Percentiles rank a stretch among this genome's conserved stretches.
phyloP scores from a whole-genome alignment of 345 rosid species.

The Arabidopsis arenosa region DNA sequence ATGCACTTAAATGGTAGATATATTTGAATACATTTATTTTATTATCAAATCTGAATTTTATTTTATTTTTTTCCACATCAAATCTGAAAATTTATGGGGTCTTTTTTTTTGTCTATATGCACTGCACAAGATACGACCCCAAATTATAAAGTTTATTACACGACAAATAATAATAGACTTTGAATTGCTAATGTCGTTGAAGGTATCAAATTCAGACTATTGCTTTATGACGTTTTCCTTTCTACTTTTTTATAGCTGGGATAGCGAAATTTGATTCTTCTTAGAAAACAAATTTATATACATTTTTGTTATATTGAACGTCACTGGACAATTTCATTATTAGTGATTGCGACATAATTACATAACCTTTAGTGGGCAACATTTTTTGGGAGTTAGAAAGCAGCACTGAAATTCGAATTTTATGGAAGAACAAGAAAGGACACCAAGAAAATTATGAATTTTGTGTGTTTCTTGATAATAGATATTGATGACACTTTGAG shows the following conservation, averaged over 20 bases:
- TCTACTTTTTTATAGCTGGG: conserved; percentile 32
- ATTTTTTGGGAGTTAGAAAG: neutral
- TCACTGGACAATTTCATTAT: conserved; percentile 32
- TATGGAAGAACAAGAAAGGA: neutral
- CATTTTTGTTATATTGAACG: conserved; percentile 22
- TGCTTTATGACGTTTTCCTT: conserved; percentile 40
- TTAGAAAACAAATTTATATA: conserved; percentile 16
- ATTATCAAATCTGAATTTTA: neutral
- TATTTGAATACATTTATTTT: conserved; percentile 14
- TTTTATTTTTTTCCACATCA: conserved; percentile 1
- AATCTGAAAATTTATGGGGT: conserved; percentile 14
- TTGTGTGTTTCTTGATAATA: neutral
- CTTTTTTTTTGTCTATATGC: conserved; percentile 33
- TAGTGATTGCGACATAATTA: conserved; percentile 33
- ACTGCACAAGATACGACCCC: conserved; percentile 42
- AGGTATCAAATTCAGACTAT: conserved; percentile 37
- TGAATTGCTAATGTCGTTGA: conserved; percentile 40
- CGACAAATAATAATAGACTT: conserved; percentile 40
- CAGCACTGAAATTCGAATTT: neutral
- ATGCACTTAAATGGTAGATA: conserved; percentile 9
- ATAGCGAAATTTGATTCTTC: conserved; percentile 42
- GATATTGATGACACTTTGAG: neutral
- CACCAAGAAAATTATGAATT: neutral
- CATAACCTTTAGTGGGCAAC: neutral
- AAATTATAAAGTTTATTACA: conserved; percentile 38